Evolutionary conservation across 371 early-diverging fungal species (phyloP).

Genomic region (Apophysomyces variabilis): DNA sequence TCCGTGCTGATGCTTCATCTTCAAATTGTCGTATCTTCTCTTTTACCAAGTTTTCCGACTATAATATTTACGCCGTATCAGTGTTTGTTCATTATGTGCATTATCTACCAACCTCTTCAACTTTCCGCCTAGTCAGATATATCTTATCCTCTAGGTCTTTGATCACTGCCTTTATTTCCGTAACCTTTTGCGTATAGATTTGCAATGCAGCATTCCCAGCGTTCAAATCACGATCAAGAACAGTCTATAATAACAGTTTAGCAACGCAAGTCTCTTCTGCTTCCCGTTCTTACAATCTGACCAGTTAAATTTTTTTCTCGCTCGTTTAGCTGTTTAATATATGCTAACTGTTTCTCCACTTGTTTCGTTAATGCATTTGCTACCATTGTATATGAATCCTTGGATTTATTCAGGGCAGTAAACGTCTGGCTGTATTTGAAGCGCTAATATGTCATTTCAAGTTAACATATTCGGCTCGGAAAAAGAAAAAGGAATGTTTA

Average conservation of each 20-base stretch:
- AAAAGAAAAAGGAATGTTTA: neutral
- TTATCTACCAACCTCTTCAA: constrained; percentile 48
- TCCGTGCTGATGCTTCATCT: constrained; percentile 57
- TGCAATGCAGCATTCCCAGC: constrained; percentile 50
- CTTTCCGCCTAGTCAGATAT: constrained; percentile 29
- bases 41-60: constrained; percentile 56
- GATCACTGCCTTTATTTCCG: constrained; percentile 44
- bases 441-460: constrained; percentile 45
- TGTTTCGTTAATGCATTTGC: constrained; percentile 73
- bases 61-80: constrained; percentile 18
- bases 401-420: constrained; percentile 68
- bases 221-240: constrained; percentile 52
- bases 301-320: constrained; percentile 67
- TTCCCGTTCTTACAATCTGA: constrained; percentile 56
- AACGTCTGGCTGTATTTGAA: constrained; percentile 77
- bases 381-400: constrained; percentile 66
- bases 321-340: constrained; percentile 78
- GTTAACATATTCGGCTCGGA: neutral
- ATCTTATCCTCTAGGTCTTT: constrained; percentile 47
- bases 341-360: constrained; percentile 83
- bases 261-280: neutral
- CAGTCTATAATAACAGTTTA: constrained; percentile 18
- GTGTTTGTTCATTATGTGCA: neutral
- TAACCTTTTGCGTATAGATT: constrained; percentile 50
- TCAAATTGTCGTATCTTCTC: constrained; percentile 62